Conservation (phyloP, 2,329 filamentous ascomycete genomes). For the Penicillium sp. region DNA sequence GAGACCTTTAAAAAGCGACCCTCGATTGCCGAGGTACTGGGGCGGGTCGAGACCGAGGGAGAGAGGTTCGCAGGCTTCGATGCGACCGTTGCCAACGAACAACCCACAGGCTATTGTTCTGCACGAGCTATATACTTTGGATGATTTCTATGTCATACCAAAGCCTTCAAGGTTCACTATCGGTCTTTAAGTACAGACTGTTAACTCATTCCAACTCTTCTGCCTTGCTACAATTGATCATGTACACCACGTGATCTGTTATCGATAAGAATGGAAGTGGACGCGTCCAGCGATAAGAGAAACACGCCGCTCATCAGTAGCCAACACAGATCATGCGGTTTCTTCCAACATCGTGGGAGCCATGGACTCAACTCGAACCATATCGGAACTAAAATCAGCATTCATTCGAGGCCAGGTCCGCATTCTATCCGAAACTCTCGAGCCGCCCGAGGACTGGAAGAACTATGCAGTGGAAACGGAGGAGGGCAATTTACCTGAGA, state of each 20-base stretch:
- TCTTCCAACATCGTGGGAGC: conserved; percentile 5
- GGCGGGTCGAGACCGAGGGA: conserved; percentile 23
- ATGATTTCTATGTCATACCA: not conserved
- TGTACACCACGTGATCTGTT: conserved; percentile 14
- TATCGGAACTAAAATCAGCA: conserved; percentile 55
- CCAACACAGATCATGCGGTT: not conserved
- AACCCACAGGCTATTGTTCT: not conserved
- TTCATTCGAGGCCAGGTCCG: conserved; percentile 58
- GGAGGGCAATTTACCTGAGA: conserved; percentile 52
- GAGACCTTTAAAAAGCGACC: conserved; percentile 7
- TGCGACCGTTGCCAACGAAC: not conserved
- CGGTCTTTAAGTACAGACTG: not conserved
- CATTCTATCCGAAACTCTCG: conserved; percentile 54
- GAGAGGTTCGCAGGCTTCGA: not conserved
- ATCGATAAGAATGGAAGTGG: conserved; percentile 20
- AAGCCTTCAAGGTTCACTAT: not conserved
- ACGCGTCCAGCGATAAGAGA: conserved; percentile 11
- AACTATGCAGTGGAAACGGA: conserved; percentile 47
- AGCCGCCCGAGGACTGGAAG: conserved; percentile 53
- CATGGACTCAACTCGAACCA: conserved; percentile 49
- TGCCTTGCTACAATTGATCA: too few relatives aligned
- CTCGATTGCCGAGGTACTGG: conserved; percentile 36
- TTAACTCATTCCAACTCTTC: not conserved
- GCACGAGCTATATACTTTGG: too few relatives aligned
- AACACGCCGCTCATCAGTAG: not conserved